Evolutionary conservation across 2,329 filamentous ascomycete species (phyloP), one percentile per base, ranked within the genome.

Genomic region (Fusarium decemcellulare): DNA sequence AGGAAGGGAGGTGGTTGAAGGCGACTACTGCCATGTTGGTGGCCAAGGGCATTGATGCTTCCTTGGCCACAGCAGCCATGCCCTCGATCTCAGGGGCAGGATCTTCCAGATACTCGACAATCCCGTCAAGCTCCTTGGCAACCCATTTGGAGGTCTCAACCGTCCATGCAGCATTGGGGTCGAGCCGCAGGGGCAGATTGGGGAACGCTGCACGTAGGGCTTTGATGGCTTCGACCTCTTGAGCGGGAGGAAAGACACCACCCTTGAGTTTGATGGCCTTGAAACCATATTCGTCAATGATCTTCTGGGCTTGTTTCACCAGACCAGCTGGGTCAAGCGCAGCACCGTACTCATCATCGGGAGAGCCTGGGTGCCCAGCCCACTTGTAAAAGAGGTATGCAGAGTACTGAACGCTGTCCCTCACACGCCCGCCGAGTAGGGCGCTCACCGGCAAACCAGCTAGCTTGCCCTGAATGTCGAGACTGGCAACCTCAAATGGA

Each of bases 341-440:
- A 7, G 75, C 59, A 3, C 80, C 79, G 48, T 80, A 82, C 61
- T 82, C 80, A 29, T 83, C 81, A 36, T 82, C 79, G 0, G 76
- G 59, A 12, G 79, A 63, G 0, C 79, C 81, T 0, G 81, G 80
- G 46, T 83, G 81, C 2, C 81, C 79, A 8, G 61, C 76, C 81
- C 81, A 83, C 46, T 83, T 82, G 67, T 82, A 83, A 60, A 83
- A 83, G 6, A 83, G 72, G 54, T 83, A 83, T 4, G 81, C 81
- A 3, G 81, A 83, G 70, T 82, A 83, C 50, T 81, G 80, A 1
- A 83, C 80, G 16, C 72, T 74, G 54, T 81, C 76, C 60, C 81
- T 76, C 9, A 83, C 76, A 0, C 79, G 74, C 3, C 81, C 81
- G 5, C 81, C 81, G 2, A 83, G 77, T 0, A 83, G 63, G 6